Percentiles rank a stretch among this genome's conserved stretches.
phyloP scores from a whole-genome alignment of 257 asterid genomes.

The Solanum boliviense region DNA sequence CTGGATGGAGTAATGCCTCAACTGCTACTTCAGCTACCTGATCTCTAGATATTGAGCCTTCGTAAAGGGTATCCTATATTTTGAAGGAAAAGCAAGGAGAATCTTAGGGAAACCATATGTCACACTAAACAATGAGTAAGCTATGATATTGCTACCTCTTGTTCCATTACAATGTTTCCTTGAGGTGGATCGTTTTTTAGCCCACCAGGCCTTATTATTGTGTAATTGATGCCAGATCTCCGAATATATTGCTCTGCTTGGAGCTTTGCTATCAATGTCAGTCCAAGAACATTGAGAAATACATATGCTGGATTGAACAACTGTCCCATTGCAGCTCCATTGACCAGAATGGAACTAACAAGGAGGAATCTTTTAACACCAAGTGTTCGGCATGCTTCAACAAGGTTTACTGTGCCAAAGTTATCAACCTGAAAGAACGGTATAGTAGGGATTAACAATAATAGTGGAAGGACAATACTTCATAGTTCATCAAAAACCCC shows the following conservation, averaged over 20 bases:
- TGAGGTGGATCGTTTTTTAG: constrained; percentile 69
- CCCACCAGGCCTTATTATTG: constrained; percentile 93
- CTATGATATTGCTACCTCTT: constrained; percentile 46
- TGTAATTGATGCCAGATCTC: constrained; percentile 91
- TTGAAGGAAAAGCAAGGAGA: background rate
- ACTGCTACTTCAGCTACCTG: constrained; percentile 94
- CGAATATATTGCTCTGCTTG: constrained; percentile 82
- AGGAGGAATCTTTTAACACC: constrained; percentile 76
- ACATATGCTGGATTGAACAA: constrained; percentile 80
- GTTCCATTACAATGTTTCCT: constrained; percentile 88
- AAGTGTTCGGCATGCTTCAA: constrained; percentile 78
- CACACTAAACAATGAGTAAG: background rate
- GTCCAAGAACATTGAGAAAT: constrained; percentile 81
- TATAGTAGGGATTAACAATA: background rate
- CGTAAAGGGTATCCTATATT: constrained; percentile 69
- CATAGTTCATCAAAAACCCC: background rate
- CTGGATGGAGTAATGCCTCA: constrained; percentile 66
- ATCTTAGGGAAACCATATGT: background rate
- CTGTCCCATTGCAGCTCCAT: constrained; percentile 98
- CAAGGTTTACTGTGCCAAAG: constrained; percentile 87
- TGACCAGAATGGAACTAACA: constrained; percentile 80
- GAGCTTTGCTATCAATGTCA: constrained; percentile 82
- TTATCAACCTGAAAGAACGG: constrained; percentile 64
- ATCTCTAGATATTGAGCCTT: constrained; percentile 83
- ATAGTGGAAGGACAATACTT: background rate